Percentiles rank a stretch among this genome's conserved stretches.
These are phyloP conservation scores for Phoenix roebelenii DNA, from an alignment of 176 grass and related monocot species.

Conservation along the genomic window DNA sequence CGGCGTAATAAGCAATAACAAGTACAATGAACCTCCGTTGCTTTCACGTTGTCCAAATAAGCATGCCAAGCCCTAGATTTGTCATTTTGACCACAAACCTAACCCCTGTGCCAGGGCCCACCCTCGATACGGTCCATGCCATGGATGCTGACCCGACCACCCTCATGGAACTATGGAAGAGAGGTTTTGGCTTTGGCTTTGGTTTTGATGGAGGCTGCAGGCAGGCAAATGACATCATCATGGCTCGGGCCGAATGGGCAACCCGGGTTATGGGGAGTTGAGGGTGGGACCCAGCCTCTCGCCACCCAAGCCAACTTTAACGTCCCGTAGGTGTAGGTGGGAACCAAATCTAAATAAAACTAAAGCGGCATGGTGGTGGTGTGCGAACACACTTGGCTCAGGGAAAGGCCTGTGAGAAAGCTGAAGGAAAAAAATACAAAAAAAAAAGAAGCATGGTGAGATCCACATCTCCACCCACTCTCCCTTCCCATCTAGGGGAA, in stretches of 20 bases:
- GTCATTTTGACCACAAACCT: too few relatives aligned
- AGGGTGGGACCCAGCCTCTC: background rate
- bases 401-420: too few relatives aligned
- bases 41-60: background rate
- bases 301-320: background rate
- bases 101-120: too few relatives aligned
- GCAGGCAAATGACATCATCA: constrained; percentile 24
- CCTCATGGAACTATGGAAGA: background rate
- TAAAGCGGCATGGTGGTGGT: too few relatives aligned
- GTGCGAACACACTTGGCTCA: too few relatives aligned
- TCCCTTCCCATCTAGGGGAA: too few relatives aligned
- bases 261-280: constrained; percentile 10
- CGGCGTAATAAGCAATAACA: constrained; percentile 18
- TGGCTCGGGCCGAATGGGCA: constrained; percentile 1
- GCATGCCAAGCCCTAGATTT: too few relatives aligned
- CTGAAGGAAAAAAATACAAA: too few relatives aligned
- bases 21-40: constrained; percentile 27
- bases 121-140: background rate
- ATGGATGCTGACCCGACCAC: background rate
- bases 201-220: constrained; percentile 12
- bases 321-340: background rate
- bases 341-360: too few relatives aligned
- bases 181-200: constrained; percentile 1
- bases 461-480: too few relatives aligned
- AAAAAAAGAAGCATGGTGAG: too few relatives aligned